Base-by-base conservation (phyloP, 2,329 filamentous ascomycete species). In the Hypoxylon sp. region DNA sequence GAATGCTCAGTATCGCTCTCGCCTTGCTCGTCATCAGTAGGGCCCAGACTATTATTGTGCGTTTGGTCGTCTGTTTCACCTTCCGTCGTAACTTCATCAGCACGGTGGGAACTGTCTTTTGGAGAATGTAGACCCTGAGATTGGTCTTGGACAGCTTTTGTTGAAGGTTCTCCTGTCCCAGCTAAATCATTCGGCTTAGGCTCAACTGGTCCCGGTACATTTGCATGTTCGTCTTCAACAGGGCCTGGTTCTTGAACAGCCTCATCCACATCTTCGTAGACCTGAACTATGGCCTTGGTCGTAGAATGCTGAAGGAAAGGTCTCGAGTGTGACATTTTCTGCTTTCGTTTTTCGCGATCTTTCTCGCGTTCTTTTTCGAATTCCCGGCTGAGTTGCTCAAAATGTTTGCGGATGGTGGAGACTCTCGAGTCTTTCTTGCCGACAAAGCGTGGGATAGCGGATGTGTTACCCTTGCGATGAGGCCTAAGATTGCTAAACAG, bases 231-330 rank as follows among this genome's bases (percentile, higher is more conserved):
- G 60, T 94, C 91, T 48, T 91, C 88, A 0, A 85, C 87, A 14
- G 88, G 87, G 13, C 89, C 89, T 55, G 89, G 88, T 77, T 97
- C 94, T 73, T 94, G 92, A 10, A 98, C 95, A 20, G 97, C 96
- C 79, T 98, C 94, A 64, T 95, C 91, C 3, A 97, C 93, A 79
- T 97, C 94, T 73, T 93, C 92, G 78, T 98, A 99, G 7, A 99
- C 94, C 79, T 98, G 93, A 14, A 99, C 95, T 67, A 97, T 95
- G 6, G 96, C 95, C 75, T 95, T 96, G n/a, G 95, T 97, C 17
- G 94, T 95, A 44, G 94, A 93, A 71, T 96, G 89, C 20, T 96
- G 95, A 22, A 89, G 81, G 78, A 95, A 95, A 0, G 94, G 93
- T 69, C 95, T 89, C 13, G 93, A 93, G 78, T 88, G 85, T 22